Evolutionary conservation across 345 rosid species (phyloP), one percentile per base, ranked within the genome.

Genomic region (Physaria fendleri): DNA sequence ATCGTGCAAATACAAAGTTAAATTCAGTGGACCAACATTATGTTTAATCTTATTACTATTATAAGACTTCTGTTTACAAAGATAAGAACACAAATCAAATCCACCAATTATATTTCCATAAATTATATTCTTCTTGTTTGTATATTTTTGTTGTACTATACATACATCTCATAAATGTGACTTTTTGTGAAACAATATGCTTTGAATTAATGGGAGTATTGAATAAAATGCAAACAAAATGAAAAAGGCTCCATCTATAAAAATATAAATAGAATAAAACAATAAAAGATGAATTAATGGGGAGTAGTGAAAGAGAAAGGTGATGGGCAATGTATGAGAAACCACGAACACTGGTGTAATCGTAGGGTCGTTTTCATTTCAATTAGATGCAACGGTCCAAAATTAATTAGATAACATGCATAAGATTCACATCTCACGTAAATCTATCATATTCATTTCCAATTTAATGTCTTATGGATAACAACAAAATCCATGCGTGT

Each of bases 321-420:
- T 52, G 62, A 60, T 68, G 61, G 61, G 61, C 49, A 43, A 68
- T 68, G 73, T 68, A 60, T 59, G 67, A 60, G 49, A 3, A 60
- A 60, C 62, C 62, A 60, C 49, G 56, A 68, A 60, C 73, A 60
- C 20, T 68, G 62, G 62, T 68, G 34, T 13, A 25, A 17, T 51
- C 14, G 62, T 68, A 52, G 73, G 67, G 73, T 68, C 73, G 48
- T 59, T 53, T 65, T 58, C 61, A 18, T 40, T 60, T 34, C 56
- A 68, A 34, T 59, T 60, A 68, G 47, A 51, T 52, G 67, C 73
- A 68, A 68, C 56, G 34, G 6, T 60, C 73, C 67, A 68, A 60
- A n/a, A n/a, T n/a, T n/a, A n/a, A 68, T 54, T 2, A 47, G 37
- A 21, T 13, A 25, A 59, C 2, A 51, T 35, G 56, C 32, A 66